These are phyloP conservation scores for Ogataea methylovora DNA, from an alignment of 805 yeast species.

Conservation along the genomic window DNA sequence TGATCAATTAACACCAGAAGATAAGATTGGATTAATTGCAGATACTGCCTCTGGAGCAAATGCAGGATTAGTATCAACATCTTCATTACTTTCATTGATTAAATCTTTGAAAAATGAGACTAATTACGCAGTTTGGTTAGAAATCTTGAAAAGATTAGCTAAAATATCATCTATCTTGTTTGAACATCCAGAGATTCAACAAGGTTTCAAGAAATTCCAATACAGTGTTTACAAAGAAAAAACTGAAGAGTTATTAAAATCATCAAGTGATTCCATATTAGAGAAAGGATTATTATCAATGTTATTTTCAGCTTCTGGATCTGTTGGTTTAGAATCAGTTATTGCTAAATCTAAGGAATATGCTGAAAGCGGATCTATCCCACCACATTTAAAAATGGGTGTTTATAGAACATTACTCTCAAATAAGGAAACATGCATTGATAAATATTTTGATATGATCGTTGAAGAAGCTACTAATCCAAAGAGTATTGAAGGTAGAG, in stretches of 20 bases:
- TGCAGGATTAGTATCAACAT: conserved; percentile 37
- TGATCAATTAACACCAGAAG: conserved; percentile 35
- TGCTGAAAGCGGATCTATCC: conserved; percentile 29
- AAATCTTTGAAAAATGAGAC: conserved; percentile 30
- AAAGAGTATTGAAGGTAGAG: conserved; percentile 48
- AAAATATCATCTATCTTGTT: conserved; percentile 28
- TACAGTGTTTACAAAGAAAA: neutral
- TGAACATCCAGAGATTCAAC: conserved; percentile 26
- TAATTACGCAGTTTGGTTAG: conserved; percentile 51
- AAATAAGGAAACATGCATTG: conserved; percentile 24
- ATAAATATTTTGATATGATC: conserved; percentile 32
- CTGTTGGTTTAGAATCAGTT: conserved; percentile 32
- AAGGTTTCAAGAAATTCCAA: conserved; percentile 9
- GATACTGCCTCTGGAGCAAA: conserved; percentile 45
- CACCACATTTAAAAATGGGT: conserved; percentile 38
- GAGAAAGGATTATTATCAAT: conserved; percentile 32
- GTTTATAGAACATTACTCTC: conserved; percentile 38
- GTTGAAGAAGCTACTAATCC: conserved; percentile 42
- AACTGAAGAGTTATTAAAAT: conserved; percentile 1
- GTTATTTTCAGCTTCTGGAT: conserved; percentile 36
- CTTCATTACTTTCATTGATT: conserved; percentile 39
- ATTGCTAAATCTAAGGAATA: conserved; percentile 16
- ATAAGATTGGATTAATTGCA: conserved; percentile 49
- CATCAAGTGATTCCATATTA: conserved; percentile 45
- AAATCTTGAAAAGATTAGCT: conserved; percentile 36